A percentile compares a stretch with the other conserved stretches of the same genome.
These are phyloP conservation scores for Aspergillus sclerotialis DNA, from an alignment of 2,329 filamentous ascomycete species.

Conservation along the genomic window DNA sequence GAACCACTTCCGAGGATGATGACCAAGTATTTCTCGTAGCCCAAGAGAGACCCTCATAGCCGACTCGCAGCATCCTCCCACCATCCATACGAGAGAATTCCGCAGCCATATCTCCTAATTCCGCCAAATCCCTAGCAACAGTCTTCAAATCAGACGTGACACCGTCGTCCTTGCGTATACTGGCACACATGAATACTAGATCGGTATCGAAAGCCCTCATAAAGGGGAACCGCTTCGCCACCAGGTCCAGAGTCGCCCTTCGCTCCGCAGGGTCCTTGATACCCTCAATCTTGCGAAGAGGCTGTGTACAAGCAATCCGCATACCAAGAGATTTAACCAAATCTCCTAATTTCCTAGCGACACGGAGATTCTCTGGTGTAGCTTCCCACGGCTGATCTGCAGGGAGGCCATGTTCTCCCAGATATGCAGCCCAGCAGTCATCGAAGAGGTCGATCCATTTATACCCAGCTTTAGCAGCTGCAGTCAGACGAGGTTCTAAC, in stretches of 20 bases:
- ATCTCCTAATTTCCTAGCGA: slow-evolving; percentile 21
- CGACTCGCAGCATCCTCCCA: slow-evolving; percentile 22
- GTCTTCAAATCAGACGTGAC: slow-evolving; percentile 24
- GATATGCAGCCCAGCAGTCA: slow-evolving; percentile 28
- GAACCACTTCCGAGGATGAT: slow-evolving; percentile 25
- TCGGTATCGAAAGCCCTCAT: slow-evolving; percentile 31
- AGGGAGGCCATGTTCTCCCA: slow-evolving; percentile 19
- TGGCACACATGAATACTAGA: slow-evolving; percentile 30
- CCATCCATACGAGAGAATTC: slow-evolving; percentile 20
- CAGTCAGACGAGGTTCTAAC: slow-evolving; percentile 20
- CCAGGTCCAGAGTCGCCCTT: slow-evolving; percentile 15
- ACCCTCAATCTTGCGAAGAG: slow-evolving; percentile 25
- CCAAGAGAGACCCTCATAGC: slow-evolving; percentile 28
- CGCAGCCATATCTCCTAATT: slow-evolving; percentile 25
- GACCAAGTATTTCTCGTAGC: slow-evolving; percentile 27
- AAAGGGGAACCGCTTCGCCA: slow-evolving; percentile 27
- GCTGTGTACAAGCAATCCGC: slow-evolving; percentile 26
- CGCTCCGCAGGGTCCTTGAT: slow-evolving; percentile 22
- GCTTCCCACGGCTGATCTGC: slow-evolving; percentile 22
- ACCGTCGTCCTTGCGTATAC: slow-evolving; percentile 20
- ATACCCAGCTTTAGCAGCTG: slow-evolving; percentile 24
- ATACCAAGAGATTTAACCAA: slow-evolving; percentile 24
- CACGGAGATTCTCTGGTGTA: slow-evolving; percentile 16
- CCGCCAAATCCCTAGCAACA: slow-evolving; percentile 23
- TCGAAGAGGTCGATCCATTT: slow-evolving; percentile 28